These are phyloP conservation scores for Claviceps sp. DNA, from an alignment of 2,329 filamentous ascomycete genomes.

Conservation along the genomic window DNA sequence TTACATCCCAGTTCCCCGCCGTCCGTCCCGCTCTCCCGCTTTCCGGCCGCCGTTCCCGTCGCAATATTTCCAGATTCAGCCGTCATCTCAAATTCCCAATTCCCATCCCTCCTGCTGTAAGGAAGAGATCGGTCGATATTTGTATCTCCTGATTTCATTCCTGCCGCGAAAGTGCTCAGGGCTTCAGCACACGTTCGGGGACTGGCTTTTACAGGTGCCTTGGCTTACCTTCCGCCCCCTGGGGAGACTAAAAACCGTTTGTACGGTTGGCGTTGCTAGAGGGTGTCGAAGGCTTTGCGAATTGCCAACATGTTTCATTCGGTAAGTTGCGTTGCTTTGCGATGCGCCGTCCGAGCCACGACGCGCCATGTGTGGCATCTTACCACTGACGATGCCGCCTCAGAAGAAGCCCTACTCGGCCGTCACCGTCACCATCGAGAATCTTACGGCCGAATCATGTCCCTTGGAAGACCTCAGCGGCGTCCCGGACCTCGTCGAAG, in stretches of 20 bases:
- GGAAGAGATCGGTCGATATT: background rate
- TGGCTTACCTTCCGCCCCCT: too few species aligned
- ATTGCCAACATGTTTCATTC: constrained; percentile 16
- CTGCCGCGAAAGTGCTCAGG: too few species aligned
- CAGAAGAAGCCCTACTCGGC: constrained; percentile 74
- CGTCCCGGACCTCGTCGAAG: constrained; percentile 87
- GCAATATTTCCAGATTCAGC: background rate
- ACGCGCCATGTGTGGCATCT: too few species aligned
- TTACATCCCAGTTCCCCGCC: background rate
- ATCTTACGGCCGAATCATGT: constrained; percentile 76
- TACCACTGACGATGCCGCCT: background rate
- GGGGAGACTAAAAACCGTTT: too few species aligned
- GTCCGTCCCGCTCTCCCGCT: background rate
- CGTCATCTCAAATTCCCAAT: background rate
- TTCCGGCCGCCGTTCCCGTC: background rate
- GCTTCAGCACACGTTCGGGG: too few species aligned
- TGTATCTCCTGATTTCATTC: too few species aligned
- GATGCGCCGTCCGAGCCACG: too few species aligned
- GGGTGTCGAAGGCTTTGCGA: background rate
- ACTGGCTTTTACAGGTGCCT: too few species aligned
- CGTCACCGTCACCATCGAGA: constrained; percentile 84
- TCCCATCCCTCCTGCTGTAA: background rate
- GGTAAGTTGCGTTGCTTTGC: constrained; percentile 8
- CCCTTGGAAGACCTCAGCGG: constrained; percentile 86
- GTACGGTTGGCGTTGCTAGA: too few species aligned